These are phyloP conservation scores for Crocinoboletus sp. DNA, from an alignment of 1,284 basidiomycete genomes.

Conservation along the genomic window DNA sequence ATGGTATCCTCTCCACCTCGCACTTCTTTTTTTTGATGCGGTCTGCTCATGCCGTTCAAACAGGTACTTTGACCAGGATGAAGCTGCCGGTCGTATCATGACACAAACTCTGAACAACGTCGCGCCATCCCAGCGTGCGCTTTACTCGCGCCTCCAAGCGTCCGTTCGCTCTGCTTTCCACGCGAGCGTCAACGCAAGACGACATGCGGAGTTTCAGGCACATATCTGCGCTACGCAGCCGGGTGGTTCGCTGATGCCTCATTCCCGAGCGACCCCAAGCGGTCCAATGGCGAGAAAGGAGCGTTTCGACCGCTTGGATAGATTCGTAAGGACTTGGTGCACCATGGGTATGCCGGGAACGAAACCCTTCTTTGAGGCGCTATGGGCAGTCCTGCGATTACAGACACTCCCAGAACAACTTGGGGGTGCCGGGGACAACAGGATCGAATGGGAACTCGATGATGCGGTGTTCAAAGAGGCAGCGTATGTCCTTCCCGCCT, in stretches of 20 bases:
- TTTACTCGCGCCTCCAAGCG: slow-evolving; percentile 71
- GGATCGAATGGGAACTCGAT: slow-evolving; percentile 76
- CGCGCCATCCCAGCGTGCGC: slow-evolving; percentile 72
- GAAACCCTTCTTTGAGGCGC: slow-evolving; percentile 70
- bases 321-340: slow-evolving; percentile 72
- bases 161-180: slow-evolving; percentile 74
- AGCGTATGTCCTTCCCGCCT: slow-evolving; percentile 50
- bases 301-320: slow-evolving; percentile 62
- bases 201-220: slow-evolving; percentile 72
- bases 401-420: slow-evolving; percentile 66
- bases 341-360: slow-evolving; percentile 78
- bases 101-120: slow-evolving; percentile 71
- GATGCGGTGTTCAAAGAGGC: slow-evolving; percentile 82
- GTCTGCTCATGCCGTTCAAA: slow-evolving; percentile 8
- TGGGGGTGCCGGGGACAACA: slow-evolving; percentile 63
- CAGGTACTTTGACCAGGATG: slow-evolving; percentile 78
- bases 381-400: slow-evolving; percentile 72
- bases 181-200: slow-evolving; percentile 60
- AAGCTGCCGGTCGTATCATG: slow-evolving; percentile 66
- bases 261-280: slow-evolving; percentile 57
- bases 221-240: slow-evolving; percentile 67
- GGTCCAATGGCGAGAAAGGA: slow-evolving; percentile 65
- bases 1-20: slow-evolving; percentile 44
- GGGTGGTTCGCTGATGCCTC: slow-evolving; percentile 66
- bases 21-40: background rate